Base-by-base conservation (phyloP, 805 yeast species). In the Wickerhamomyces bovis region DNA sequence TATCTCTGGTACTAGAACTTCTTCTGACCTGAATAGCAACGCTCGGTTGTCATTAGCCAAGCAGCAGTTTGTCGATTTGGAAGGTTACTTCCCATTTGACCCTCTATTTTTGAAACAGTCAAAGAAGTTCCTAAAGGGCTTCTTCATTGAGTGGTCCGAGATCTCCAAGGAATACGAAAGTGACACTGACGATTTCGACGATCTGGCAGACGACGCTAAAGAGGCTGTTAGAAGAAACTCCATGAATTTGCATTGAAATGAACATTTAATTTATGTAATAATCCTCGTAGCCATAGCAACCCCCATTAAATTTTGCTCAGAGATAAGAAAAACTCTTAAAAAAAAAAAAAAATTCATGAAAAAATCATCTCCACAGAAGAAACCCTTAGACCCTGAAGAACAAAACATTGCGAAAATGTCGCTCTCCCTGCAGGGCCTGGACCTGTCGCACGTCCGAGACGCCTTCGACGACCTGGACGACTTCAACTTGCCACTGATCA, bases 71-170 rank as follows among this genome's bases (percentile, higher is more conserved):
- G 75, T 86, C 54, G 95, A 89, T 58, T 71, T 92, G 44, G 97
- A 90, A 63, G 89, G 94, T n/a, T 92, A 89, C 63, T 92, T 92
- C 66, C 99, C 99, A 12, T 92, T 87, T 63, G 98, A 92, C 69
- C 99, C 99, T 1, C 66, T 94, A 51, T 78, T 85, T 43, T 73
- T 92, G 52, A 84, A 82, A 40, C 66, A 66, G 11, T 77, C 87
- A 42, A 79, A 81, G 56, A 63, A 67, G 36, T 62, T 79, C 30
- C 67, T 94, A 46, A 69, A 73, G 28, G 71, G 67, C 6, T 73
- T 75, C 49, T 85, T 81, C 59, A 80, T 90, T 23, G 94, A 89
- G 57, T 92, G 98, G 98, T 75, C 75, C 33, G 89, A 80, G 39
- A 86, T 81, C 30, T 83, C 83, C 38, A 85, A 77, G 9, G 84